Percentiles rank a stretch among this genome's conserved stretches.
Evolutionary conservation across 768 basidiomycete species (phyloP).

Genomic region (Kwoniella sp.): DNA sequence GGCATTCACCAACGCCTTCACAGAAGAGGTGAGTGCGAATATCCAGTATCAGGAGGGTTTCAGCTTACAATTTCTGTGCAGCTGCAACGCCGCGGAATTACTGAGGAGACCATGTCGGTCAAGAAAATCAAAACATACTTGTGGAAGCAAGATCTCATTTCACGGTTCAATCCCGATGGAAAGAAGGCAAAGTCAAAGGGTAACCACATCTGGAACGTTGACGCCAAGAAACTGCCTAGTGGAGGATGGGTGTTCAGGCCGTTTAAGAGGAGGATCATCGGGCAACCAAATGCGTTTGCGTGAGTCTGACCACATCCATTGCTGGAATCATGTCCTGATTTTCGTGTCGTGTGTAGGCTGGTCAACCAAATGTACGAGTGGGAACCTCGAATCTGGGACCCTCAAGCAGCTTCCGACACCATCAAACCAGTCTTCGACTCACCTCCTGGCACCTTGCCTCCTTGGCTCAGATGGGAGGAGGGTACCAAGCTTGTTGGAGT

Average conservation of each 20-base stretch:
- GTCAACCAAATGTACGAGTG: constrained; percentile 73
- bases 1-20: constrained; percentile 92
- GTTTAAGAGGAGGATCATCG: constrained; percentile 84
- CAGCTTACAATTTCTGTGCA: constrained; percentile 46
- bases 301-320: constrained; percentile 33
- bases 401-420: constrained; percentile 80
- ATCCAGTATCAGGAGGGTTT: too few species aligned
- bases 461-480: constrained; percentile 88
- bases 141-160: constrained; percentile 87
- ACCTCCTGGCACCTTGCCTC: constrained; percentile 66
- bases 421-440: constrained; percentile 78
- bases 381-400: constrained; percentile 95
- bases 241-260: constrained; percentile 84
- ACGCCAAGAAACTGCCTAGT: constrained; percentile 72
- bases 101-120: constrained; percentile 92
- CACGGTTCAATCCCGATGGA: constrained; percentile 97
- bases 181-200: constrained; percentile 99
- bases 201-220: constrained; percentile 98
- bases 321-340: neutral
- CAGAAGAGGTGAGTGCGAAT: constrained; percentile 70
- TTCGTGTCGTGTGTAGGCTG: constrained; percentile 15
- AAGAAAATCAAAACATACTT: constrained; percentile 95
- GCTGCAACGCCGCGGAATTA: constrained; percentile 81
- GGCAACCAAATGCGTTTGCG: constrained; percentile 76
- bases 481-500: constrained; percentile 69